phyloP scores from a whole-genome alignment of 75 land plant genomes.

The Pinus tabuliformis region DNA sequence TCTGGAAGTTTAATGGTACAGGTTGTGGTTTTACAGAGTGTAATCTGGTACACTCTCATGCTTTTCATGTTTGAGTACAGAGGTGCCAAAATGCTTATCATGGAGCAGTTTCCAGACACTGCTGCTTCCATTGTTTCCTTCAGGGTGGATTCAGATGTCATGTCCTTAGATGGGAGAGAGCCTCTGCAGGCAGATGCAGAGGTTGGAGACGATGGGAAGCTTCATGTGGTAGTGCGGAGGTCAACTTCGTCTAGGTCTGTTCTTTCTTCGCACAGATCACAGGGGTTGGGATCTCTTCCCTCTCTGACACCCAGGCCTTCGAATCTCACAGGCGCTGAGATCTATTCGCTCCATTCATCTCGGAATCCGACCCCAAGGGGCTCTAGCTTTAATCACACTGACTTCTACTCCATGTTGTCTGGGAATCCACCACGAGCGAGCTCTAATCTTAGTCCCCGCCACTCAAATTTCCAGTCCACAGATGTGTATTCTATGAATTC shows the following conservation, averaged over 20 bases:
- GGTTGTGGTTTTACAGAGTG: conserved; percentile 87
- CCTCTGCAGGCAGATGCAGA: conserved; percentile 79
- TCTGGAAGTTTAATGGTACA: conserved; percentile 80
- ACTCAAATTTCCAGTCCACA: conserved; percentile 30
- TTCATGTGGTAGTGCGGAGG: conserved; percentile 86
- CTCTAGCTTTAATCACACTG: conserved; percentile 63
- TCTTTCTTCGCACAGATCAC: conserved; percentile 27
- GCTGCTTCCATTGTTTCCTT: conserved; percentile 80
- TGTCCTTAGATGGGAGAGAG: conserved; percentile 79
- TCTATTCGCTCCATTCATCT: conserved; percentile 65
- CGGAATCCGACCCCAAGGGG: conserved; percentile 75
- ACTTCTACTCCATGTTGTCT: conserved; percentile 81
- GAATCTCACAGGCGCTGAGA: conserved; percentile 88
- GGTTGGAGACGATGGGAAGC: conserved; percentile 86
- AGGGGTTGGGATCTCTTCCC: conserved; percentile 29
- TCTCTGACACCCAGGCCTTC: conserved; percentile 76
- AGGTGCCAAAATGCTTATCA: conserved; percentile 74
- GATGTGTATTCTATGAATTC: conserved; percentile 21
- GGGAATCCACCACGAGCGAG: conserved; percentile 15
- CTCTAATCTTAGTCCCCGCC: conserved; percentile 22
- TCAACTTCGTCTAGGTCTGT: conserved; percentile 66
- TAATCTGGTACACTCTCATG: conserved; percentile 94
- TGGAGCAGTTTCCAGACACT: conserved; percentile 90
- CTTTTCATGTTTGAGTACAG: conserved; percentile 90
- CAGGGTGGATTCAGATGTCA: conserved; percentile 88